phyloP scores from a whole-genome alignment of 164 flowering plant genomes.

The Umbilicus rupestris region DNA sequence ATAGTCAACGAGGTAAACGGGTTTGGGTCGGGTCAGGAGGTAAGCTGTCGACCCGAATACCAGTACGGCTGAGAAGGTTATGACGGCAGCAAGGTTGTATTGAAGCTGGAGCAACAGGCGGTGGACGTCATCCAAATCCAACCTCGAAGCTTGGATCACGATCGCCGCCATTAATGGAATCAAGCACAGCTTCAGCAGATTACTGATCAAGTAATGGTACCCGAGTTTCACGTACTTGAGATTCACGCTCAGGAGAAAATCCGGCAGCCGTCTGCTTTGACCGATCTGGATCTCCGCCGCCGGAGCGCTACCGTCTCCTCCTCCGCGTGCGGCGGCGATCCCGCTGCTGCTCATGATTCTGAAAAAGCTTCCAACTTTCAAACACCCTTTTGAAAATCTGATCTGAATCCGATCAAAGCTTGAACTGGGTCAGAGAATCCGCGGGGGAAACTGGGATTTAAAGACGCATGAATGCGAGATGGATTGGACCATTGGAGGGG shows the following conservation, averaged over 20 bases:
- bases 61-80: conserved; percentile 33
- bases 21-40: conserved; percentile 47
- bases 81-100: conserved; percentile 45
- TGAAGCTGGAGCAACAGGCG: conserved; percentile 54
- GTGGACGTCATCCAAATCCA: conserved; percentile 37
- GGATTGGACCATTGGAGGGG: no score
- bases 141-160: conserved; percentile 30
- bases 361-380: neutral
- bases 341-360: neutral
- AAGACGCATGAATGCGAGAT: no score
- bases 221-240: conserved; percentile 66
- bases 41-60: conserved; percentile 48
- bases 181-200: conserved; percentile 43
- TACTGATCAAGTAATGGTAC: conserved; percentile 46
- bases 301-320: neutral
- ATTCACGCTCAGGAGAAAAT: conserved; percentile 47
- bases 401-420: neutral
- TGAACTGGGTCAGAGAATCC: neutral
- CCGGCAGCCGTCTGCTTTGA: conserved; percentile 30
- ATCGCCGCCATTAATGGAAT: conserved; percentile 42
- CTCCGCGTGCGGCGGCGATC: neutral
- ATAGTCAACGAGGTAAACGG: conserved; percentile 55
- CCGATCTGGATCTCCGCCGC: conserved; percentile 15
- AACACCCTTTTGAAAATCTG: neutral
- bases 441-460: neutral